Base-by-base conservation (phyloP, 805 yeast genomes). In the Maudiozyma bulderi region DNA sequence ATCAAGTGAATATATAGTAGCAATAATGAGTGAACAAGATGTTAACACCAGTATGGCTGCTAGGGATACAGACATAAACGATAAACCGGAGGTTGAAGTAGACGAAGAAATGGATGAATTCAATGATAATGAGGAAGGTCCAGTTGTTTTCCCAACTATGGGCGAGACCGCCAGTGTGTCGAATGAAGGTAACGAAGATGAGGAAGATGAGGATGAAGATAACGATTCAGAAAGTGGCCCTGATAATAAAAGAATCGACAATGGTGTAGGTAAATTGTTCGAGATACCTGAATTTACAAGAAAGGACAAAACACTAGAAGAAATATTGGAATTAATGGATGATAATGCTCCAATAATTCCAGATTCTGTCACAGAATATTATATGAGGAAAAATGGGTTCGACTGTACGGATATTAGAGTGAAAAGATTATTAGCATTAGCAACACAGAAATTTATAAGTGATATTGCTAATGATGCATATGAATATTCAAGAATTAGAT, bases 381-480 rank as follows among this genome's bases (percentile, higher is more conserved):
- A 91, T 59, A 69, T 91, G 47, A 79, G 87, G 28, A 83, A 84
- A 59, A 84, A 88, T 53, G 97, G 97, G 39, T 82, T 93, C 58
- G 84, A 82, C 50, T 80, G 93, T 30, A 74, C 83, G 39, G 95
- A 91, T 62, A 70, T 79, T 11, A 76, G 89, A 50, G 80, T 86
- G 50, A 90, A 89, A 65, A 74, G 98, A 47, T 70, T 93, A 37
- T 72, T 93, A 45, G 97, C 98, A 0, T 72, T 93, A 49, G 98
- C 99, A 0, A 93, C 99, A 0, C 99, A 95, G 61, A 93, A 93
- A 62, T 93, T 93, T 64, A 77, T 93, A 30, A 81, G 90, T 52
- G 99, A 93, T 64, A 82, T 93, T 32, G 96, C 99, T 1, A 87
- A 89, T 13, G 98, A 93, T 62, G 97, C 99, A 0, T 93, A 88